Conservation (phyloP, 495 filamentous ascomycete genomes). For the Aspergillus hancockii region DNA sequence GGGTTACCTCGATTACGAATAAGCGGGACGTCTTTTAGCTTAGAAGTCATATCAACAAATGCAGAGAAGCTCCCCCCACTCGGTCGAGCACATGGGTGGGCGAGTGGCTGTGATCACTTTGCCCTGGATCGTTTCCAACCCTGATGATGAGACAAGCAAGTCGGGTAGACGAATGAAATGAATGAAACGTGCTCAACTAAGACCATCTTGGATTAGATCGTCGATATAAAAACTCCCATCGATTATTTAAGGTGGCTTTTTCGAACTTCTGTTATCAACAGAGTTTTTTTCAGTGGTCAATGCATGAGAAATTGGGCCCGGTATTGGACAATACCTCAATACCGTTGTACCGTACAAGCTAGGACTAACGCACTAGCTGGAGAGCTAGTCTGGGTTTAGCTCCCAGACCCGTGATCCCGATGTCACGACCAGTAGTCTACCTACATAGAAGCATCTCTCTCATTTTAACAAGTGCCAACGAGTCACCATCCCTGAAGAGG, state of each 20-base stretch:
- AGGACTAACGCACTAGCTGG: not conserved
- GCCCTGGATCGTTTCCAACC: not conserved
- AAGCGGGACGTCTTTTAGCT: not conserved
- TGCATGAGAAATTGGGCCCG: not conserved
- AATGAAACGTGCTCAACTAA: not conserved
- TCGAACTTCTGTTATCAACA: not conserved
- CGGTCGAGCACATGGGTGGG: conserved; percentile 6
- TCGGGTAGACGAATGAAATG: not conserved
- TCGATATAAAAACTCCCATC: not conserved
- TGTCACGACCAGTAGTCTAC: not conserved
- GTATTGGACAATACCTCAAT: not conserved
- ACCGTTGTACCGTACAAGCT: not conserved
- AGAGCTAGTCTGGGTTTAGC: not conserved
- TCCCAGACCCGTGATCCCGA: not conserved
- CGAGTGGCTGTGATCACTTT: not conserved
- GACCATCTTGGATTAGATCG: not conserved
- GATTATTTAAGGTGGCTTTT: not conserved
- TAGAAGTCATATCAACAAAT: not conserved
- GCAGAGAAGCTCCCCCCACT: not conserved
- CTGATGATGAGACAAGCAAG: not conserved
- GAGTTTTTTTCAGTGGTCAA: not conserved
- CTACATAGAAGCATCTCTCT: not conserved
- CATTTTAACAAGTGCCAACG: too few relatives aligned
- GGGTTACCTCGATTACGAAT: not conserved
- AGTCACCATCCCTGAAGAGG: not conserved